These are phyloP conservation scores for Chrysophaeum taylorii DNA, from an alignment of 352 stramenopile species.

Conservation along the genomic window DNA sequence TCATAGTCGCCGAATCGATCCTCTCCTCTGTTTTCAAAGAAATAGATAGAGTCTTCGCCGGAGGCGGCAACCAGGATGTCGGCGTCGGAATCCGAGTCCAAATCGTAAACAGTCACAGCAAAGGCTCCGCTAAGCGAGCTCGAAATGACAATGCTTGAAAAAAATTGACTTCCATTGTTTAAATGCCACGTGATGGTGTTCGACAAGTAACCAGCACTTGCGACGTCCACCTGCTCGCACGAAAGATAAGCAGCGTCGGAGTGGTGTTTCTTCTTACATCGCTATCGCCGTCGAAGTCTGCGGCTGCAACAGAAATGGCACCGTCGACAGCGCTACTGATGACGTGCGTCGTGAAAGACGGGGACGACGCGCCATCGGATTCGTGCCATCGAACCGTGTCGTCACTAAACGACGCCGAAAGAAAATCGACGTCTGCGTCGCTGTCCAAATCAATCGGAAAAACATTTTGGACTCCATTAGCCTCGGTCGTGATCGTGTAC, in stretches of 20 bases:
- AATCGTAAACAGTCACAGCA: neutral
- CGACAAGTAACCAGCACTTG: neutral
- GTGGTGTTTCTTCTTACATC: too few relatives aligned
- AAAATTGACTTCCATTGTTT: slow-evolving; percentile 1
- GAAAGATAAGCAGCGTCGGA: too few relatives aligned
- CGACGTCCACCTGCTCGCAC: slow-evolving; percentile 9
- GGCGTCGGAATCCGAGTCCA: slow-evolving; percentile 6
- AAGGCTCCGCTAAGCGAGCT: too few relatives aligned
- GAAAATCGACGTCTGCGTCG: slow-evolving; percentile 27
- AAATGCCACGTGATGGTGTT: slow-evolving; percentile 12
- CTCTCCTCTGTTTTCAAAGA: slow-evolving; percentile 24
- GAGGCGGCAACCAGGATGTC: slow-evolving; percentile 21
- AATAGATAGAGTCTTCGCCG: slow-evolving; percentile 22
- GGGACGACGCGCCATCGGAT: neutral
- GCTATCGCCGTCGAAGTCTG: slow-evolving; percentile 28
- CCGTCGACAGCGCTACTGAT: too few relatives aligned
- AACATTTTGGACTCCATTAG: too few relatives aligned
- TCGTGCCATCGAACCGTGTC: slow-evolving; percentile 29
- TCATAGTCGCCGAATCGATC: neutral
- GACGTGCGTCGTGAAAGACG: neutral
- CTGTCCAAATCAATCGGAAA: slow-evolving; percentile 28
- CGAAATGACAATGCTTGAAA: neutral
- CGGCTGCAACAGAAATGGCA: neutral
- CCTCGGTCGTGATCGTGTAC: too few relatives aligned
- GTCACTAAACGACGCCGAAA: slow-evolving; percentile 24